Base-by-base conservation (phyloP, 768 basidiomycete species). In the Plicaturopsis crispa region DNA sequence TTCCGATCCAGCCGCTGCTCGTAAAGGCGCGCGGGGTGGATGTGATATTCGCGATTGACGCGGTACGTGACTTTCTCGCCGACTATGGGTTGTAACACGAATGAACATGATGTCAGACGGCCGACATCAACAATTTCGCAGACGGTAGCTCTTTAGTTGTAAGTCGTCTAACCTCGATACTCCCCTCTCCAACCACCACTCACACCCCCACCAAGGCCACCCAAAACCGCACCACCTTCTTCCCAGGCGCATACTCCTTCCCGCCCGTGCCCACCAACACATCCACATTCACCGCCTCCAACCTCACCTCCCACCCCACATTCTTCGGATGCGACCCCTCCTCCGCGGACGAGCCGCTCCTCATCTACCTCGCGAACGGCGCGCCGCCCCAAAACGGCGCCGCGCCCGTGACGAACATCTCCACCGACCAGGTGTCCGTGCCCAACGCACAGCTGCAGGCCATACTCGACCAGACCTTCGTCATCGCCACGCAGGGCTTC, bases 311-410 rank as follows among this genome's bases (percentile, higher is more conserved):
- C 1, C 55, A 58, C 6, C 69, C 68, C 5, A 67, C 67, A 7
- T 69, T 74, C 54, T 72, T 72, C 47, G 72, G 69, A 4, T 71
- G 71, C 47, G 46, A 61, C 5, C 45, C 43, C 21, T 42, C 49
- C 30, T 50, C 36, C 18, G 46, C 42, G 0, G 56, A 53, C 30
- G 63, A 62, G 4, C 75, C 77, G 2, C 50, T 78, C 26, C 46
- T 80, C 12, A 63, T 79, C 39, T 81, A 81, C 53, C 53, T 78
- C n/a, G 75, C 77, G 1, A 73, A 72, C 47, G 72, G 73, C 20
- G 70, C 67, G 4, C 55, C 66, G 2, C 67, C 66, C 31, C 57
- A 51, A 41, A 55, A 67, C 22, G 56, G 64, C 14, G 48, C 57
- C 17, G 48, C 54, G n/a, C 49, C 62, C 6, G 36, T 62, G 6